Base-by-base conservation (phyloP, 1,284 basidiomycete genomes). In the Sanghuangporus sanghuang region DNA sequence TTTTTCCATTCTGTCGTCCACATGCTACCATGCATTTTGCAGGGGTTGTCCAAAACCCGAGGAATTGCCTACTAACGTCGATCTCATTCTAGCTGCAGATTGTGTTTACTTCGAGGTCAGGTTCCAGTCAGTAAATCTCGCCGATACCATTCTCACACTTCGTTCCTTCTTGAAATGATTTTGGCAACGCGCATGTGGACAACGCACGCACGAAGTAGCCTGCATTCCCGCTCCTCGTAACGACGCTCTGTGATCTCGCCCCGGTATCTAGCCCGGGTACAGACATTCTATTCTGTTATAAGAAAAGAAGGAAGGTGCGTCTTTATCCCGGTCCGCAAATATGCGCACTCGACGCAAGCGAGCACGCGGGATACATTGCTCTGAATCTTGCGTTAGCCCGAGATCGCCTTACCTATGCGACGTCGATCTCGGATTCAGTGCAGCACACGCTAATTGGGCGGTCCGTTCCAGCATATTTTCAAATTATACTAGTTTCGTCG, bases 211-310 rank as follows among this genome's bases (percentile, higher is more conserved):
- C 18, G 39, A 39, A 16, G n/a, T 54, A 61, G 76, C 91, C 92
- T n/a, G 90, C 93, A 0, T 98, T 97, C 71, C 90, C 94, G 2
- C 82, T 96, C 14, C 83, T 98, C 1, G 90, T 96, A 1, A 75
- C 89, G 68, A 96, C 95, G 0, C 79, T 98, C 57, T 80, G 77
- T 40, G 84, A 88, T 49, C 82, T 97, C 18, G 77, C 81, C 1
- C 62, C 71, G 14, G n/a, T 48, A 27, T 48, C 23, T 16, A 27
- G 46, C 32, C 74, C 73, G 59, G 74, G 76, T 23, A 85, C 87
- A 6, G 89, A 93, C 66, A 82, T 95, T 63, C 74, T 94, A 27
- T 96, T 98, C 73, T 96, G 93, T 74, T 96, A 95, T 77, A 95
- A 96, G 77, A 96, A 96, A 72, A 83, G 95, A 56, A 83, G 95